Conservation (phyloP, 2,329 filamentous ascomycete species). For the Arthrobotrys pseudoclavata region DNA sequence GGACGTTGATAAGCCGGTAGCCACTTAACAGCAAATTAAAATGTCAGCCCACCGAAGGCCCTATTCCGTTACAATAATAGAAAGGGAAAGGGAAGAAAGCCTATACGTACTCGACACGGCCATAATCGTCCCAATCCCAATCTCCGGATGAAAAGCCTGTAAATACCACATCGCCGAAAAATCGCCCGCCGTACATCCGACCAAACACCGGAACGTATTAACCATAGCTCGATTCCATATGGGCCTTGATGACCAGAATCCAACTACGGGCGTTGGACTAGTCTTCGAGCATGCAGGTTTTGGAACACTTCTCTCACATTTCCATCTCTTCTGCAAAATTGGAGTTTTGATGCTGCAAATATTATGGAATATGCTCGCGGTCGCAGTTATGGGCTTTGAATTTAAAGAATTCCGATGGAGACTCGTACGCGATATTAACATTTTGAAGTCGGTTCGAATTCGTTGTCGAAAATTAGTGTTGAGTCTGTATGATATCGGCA, state of each 20-base stretch:
- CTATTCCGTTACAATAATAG: not conserved
- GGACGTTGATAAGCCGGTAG: slow-evolving; percentile 70
- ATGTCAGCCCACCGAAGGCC: too few species aligned
- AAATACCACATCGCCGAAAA: slow-evolving; percentile 73
- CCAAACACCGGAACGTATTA: slow-evolving; percentile 72
- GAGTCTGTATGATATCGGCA: not conserved
- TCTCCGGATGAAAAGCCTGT: slow-evolving; percentile 68
- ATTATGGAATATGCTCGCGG: not conserved
- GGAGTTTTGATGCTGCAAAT: not conserved
- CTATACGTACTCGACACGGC: slow-evolving; percentile 69
- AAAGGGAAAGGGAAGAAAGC: not conserved
- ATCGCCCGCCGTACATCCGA: slow-evolving; percentile 72
- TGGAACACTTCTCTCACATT: not conserved
- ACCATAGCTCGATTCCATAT: slow-evolving; percentile 70
- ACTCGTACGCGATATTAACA: not conserved
- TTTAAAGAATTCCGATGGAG: not conserved
- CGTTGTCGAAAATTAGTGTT: not conserved
- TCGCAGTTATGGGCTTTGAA: not conserved
- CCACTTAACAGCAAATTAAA: slow-evolving; percentile 69
- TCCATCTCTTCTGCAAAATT: not conserved
- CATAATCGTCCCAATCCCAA: slow-evolving; percentile 71
- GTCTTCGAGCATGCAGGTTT: not conserved
- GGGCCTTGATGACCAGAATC: slow-evolving; percentile 12
- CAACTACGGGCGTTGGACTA: not conserved
- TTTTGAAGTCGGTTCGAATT: not conserved